Evolutionary conservation across 441 rosid species (phyloP).

Genomic region (Theobroma grandiflorum): DNA sequence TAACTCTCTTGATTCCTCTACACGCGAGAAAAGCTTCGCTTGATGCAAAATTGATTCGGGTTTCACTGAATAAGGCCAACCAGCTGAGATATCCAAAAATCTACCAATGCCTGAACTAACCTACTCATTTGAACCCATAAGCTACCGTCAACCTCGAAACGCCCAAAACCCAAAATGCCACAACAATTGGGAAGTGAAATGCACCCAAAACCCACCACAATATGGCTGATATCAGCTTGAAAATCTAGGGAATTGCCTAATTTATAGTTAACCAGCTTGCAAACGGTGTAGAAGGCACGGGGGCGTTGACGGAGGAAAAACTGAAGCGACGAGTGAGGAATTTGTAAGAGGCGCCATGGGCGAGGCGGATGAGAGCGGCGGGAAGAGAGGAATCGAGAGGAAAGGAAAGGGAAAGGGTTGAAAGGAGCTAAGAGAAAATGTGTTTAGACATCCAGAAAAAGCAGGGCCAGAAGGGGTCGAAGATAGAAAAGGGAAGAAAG

Average conservation of each 20-base stretch:
- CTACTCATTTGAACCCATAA: conserved; percentile 53
- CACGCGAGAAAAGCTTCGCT: conserved; percentile 49
- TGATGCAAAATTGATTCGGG: conserved; percentile 57
- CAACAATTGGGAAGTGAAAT: conserved; percentile 72
- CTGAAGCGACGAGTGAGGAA: conserved; percentile 54
- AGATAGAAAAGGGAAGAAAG: conserved; percentile 19
- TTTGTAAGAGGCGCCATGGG: conserved; percentile 67
- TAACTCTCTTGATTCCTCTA: conserved; percentile 54
- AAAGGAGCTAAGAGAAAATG: conserved; percentile 49
- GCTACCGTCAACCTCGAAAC: conserved; percentile 52
- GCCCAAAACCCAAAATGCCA: conserved; percentile 33
- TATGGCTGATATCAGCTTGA: conserved; percentile 42
- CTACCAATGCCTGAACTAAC: conserved; percentile 85
- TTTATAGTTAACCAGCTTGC: conserved; percentile 59
- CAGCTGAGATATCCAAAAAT: conserved; percentile 80
- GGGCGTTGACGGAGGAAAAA: conserved; percentile 61
- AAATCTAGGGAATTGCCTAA: conserved; percentile 52
- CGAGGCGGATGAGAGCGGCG: conserved; percentile 73
- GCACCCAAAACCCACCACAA: conserved; percentile 60
- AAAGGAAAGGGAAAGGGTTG: conserved; percentile 34
- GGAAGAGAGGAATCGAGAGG: conserved; percentile 59
- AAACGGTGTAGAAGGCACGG: conserved; percentile 65
- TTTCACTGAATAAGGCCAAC: conserved; percentile 71
- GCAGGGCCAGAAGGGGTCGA: conserved; percentile 42
- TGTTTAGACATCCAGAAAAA: conserved; percentile 62